Base-by-base conservation (phyloP, 805 yeast species). In the Nakazawaea molendinolei region DNA sequence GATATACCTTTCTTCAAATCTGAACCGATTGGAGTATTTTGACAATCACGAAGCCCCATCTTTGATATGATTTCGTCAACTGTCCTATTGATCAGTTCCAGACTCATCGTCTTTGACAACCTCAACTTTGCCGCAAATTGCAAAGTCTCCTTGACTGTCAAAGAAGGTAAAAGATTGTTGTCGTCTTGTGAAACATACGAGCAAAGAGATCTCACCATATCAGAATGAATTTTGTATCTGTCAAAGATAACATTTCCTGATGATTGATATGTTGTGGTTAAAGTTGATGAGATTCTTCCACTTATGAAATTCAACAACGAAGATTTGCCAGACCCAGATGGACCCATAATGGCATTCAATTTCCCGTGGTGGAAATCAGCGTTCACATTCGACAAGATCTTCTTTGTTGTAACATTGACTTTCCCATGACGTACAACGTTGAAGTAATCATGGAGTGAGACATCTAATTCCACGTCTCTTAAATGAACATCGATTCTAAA, bases 171-270 rank as follows among this genome's bases (percentile, higher is more conserved):
- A 35, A 82, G 58, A 13, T 79, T 73, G 40, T 74, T 76, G 48
- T 83, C 89, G 44, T 76, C 79, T 50, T 82, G 92, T 2, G 83
- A 71, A 13, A 82, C 90, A 54, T 78, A 82, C 0, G 85, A 79
- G 26, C 86, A 65, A 16, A 71, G 42, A 8, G 41, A 38, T 17
- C 41, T 18, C 8, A 33, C 29, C 23, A 38, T 17, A 8, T 29
- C 18, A 4, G 41, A 34, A 5, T 21, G 5, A 5, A 38, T 30
- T 16, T 33, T 20, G 22, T 38, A 38, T 28, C 58, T 50, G 31
- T 56, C 44, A 34, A 67, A 48, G 5, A 51, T 35, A n/a, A 72
- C 54, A 5, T 50, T 47, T 7, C 79, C 79, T 4, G 55, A 47
- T 1, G 55, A 45, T 4, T 39, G 33, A 38, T 58, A 59, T n/a